phyloP scores from a whole-genome alignment of 208 protist species.

The Trypanosoma brucei region DNA sequence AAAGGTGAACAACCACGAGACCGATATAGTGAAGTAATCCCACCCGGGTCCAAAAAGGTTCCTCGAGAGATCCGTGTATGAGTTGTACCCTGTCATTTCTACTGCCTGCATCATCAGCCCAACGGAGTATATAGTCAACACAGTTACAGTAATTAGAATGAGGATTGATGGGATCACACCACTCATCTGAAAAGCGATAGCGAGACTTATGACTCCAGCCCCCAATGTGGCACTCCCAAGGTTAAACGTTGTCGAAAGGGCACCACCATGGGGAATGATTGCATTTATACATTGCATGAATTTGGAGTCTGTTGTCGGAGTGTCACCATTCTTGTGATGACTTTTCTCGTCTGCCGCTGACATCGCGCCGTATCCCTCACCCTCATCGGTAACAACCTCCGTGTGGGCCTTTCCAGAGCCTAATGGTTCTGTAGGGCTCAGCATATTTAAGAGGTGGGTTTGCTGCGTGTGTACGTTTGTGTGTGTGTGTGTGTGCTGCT shows the following conservation, averaged over 20 bases:
- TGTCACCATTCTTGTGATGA: not conserved
- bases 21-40: slow-evolving; percentile 20
- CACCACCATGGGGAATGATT: slow-evolving; percentile 41
- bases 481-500: too few species aligned
- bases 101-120: slow-evolving; percentile 2
- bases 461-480: too few species aligned
- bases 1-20: slow-evolving; percentile 32
- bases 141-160: slow-evolving; percentile 6
- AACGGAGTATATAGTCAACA: slow-evolving; percentile 3
- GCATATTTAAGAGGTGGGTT: not conserved
- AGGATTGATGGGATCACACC: slow-evolving; percentile 33
- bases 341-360: not conserved
- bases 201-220: slow-evolving; percentile 54
- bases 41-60: slow-evolving; percentile 24
- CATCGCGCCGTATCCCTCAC: not conserved
- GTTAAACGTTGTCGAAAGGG: slow-evolving; percentile 53
- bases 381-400: not conserved
- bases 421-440: not conserved
- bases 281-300: not conserved
- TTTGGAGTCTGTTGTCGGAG: not conserved
- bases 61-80: slow-evolving; percentile 27
- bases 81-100: slow-evolving; percentile 2
- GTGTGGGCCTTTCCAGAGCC: not conserved
- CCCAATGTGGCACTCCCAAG: slow-evolving; percentile 61
- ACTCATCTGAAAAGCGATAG: slow-evolving; percentile 39